These are phyloP conservation scores for Apostasia shenzhenica DNA, from an alignment of 106 monocot species.

Conservation along the genomic window DNA sequence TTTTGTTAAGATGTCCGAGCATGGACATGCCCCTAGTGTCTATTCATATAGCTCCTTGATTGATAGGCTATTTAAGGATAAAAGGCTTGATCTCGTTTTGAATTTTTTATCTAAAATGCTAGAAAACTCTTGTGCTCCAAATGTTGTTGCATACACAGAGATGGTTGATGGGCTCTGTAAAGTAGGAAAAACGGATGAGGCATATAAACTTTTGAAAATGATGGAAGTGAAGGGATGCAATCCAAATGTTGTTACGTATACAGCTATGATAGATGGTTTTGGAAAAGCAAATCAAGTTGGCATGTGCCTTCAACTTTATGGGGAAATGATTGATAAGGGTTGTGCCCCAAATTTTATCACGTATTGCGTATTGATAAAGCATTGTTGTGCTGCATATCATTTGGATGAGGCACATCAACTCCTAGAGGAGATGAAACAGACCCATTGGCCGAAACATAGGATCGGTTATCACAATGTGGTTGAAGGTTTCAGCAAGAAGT, in stretches of 20 bases:
- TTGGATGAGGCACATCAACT: constrained; percentile 72
- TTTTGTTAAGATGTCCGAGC: constrained; percentile 59
- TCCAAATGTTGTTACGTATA: constrained; percentile 93
- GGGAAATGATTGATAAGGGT: constrained; percentile 59
- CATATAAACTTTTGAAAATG: constrained; percentile 62
- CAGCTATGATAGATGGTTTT: constrained; percentile 91
- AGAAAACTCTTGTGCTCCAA: constrained; percentile 76
- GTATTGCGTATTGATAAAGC: constrained; percentile 77
- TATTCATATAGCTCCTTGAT: constrained; percentile 89
- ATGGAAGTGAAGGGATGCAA: constrained; percentile 94
- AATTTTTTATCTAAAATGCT: constrained; percentile 88
- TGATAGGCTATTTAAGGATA: constrained; percentile 84
- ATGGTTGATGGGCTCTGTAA: constrained; percentile 99
- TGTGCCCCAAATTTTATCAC: constrained; percentile 94
- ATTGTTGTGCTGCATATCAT: constrained; percentile 77
- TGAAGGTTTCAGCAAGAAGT: constrained; percentile 81
- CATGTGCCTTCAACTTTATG: constrained; percentile 59
- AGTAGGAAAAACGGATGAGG: constrained; percentile 73
- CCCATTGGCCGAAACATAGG: constrained; percentile 64
- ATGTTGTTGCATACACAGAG: constrained; percentile 90
- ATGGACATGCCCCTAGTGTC: constrained; percentile 64
- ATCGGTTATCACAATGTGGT: constrained; percentile 44
- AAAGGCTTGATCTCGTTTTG: constrained; percentile 78
- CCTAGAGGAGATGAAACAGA: constrained; percentile 91
- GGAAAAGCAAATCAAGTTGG: constrained; percentile 64